Conservation (phyloP, 1,284 basidiomycete genomes). For the Butyriboletus pseudospeciosus region DNA sequence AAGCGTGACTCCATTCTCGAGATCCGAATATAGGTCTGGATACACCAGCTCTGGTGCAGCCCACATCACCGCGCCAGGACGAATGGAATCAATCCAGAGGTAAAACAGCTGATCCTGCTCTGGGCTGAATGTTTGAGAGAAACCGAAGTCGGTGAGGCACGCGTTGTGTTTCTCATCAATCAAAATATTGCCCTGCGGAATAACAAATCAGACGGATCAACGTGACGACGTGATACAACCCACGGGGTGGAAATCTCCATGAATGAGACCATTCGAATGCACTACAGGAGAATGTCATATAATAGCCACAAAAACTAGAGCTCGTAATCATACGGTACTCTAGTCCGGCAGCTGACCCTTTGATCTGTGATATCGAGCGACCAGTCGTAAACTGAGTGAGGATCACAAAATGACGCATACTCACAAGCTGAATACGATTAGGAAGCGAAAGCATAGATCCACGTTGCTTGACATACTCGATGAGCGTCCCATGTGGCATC, state of each 20-base stretch:
- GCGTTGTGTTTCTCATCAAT: slow-evolving; percentile 4
- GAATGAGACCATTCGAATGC: slow-evolving; percentile 4
- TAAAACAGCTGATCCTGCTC: not conserved
- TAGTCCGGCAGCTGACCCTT: slow-evolving; percentile 1
- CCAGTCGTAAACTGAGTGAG: not conserved
- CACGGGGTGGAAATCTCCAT: slow-evolving; percentile 8
- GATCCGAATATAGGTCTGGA: not conserved
- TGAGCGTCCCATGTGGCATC: slow-evolving; percentile 10
- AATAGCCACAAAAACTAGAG: not conserved
- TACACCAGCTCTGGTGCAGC: slow-evolving; percentile 3
- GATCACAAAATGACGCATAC: not conserved
- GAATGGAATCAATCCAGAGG: not conserved
- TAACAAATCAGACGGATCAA: not conserved
- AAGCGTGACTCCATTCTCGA: not conserved
- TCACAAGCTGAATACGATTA: slow-evolving; percentile 3
- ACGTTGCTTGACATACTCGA: not conserved
- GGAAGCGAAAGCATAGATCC: not conserved
- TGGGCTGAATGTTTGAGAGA: not conserved
- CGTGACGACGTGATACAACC: not conserved
- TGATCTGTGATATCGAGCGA: not conserved
- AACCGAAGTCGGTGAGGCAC: slow-evolving; percentile 10
- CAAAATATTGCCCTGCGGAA: slow-evolving; percentile 4
- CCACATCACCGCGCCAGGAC: not conserved
- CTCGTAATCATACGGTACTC: not conserved
- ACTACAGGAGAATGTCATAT: not conserved